Conservation (phyloP, 2,329 filamentous ascomycete genomes). For the Phialocephala subalpina region DNA sequence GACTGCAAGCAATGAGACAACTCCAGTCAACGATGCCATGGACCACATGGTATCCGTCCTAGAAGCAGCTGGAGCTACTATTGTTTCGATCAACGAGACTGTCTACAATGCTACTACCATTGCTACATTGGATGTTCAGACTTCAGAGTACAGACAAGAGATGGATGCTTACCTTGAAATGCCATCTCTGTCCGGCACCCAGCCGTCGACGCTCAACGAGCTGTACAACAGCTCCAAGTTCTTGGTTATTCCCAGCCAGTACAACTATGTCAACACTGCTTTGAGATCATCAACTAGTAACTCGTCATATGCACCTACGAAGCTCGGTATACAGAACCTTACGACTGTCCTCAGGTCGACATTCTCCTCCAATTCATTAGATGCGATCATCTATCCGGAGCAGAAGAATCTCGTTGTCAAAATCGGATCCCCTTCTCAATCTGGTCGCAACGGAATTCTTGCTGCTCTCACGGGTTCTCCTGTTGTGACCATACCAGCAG, state of each 20-base stretch:
- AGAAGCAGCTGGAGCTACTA: constrained; percentile 52
- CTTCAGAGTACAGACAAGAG: constrained; percentile 63
- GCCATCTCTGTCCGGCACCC: constrained; percentile 49
- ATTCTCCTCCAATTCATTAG: constrained; percentile 57
- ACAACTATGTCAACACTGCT: constrained; percentile 59
- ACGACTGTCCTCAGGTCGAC: constrained; percentile 58
- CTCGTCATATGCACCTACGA: constrained; percentile 55
- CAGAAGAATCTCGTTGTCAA: constrained; percentile 69
- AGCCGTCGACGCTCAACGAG: constrained; percentile 54
- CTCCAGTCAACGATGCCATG: constrained; percentile 64
- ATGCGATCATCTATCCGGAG: constrained; percentile 70
- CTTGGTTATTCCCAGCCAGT: constrained; percentile 66
- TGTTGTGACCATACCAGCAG: constrained; percentile 57
- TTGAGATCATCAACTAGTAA: constrained; percentile 60
- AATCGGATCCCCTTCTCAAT: constrained; percentile 62
- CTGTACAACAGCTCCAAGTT: constrained; percentile 61
- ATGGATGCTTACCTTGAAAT: constrained; percentile 63
- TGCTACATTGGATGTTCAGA: constrained; percentile 63
- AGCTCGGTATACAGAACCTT: constrained; percentile 59
- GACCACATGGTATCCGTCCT: constrained; percentile 55
- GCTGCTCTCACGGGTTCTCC: constrained; percentile 51
- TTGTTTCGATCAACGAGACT: constrained; percentile 57
- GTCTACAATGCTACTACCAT: constrained; percentile 62
- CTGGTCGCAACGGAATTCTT: constrained; percentile 59
- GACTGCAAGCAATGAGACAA: constrained; percentile 58